These are phyloP conservation scores for Bretziella fagacearum DNA, from an alignment of 2,329 filamentous ascomycete genomes.

Conservation along the genomic window DNA sequence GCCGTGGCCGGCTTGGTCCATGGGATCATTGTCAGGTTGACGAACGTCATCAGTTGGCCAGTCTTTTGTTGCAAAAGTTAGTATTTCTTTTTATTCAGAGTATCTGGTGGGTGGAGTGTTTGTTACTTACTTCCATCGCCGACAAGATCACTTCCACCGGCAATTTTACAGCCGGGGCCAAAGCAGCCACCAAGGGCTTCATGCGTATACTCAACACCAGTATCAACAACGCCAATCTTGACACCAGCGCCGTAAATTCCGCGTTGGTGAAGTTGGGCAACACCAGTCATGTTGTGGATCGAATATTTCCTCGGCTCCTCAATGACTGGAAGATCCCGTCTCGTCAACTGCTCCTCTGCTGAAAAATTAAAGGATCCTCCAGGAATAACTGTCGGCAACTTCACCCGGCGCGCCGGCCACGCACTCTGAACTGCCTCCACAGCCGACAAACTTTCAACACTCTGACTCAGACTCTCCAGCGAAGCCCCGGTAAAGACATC, in stretches of 20 bases:
- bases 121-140: slow-evolving; percentile 31
- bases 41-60: too few species aligned
- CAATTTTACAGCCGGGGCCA: slow-evolving; percentile 39
- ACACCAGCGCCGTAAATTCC: slow-evolving; percentile 34
- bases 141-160: slow-evolving; percentile 40
- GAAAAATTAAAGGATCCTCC: too few species aligned
- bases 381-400: background rate
- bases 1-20: slow-evolving; percentile 20
- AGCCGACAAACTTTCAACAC: slow-evolving; percentile 20
- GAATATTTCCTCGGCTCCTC: too few species aligned
- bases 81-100: too few species aligned
- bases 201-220: slow-evolving; percentile 44
- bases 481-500: slow-evolving; percentile 23
- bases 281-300: slow-evolving; percentile 39
- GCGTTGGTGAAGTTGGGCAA: slow-evolving; percentile 33
- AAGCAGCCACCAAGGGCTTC: slow-evolving; percentile 48
- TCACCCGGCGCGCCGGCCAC: slow-evolving; percentile 18
- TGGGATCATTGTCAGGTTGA: slow-evolving; percentile 12
- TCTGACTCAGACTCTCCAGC: slow-evolving; percentile 21
- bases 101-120: slow-evolving; percentile 22
- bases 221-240: slow-evolving; percentile 37
- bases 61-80: too few species aligned
- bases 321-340: too few species aligned
- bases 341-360: too few species aligned
- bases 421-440: slow-evolving; percentile 24